Evolutionary conservation across 352 stramenopile species (phyloP), one percentile per base, ranked within the genome.

Genomic region (Peronospora belbahrii): DNA sequence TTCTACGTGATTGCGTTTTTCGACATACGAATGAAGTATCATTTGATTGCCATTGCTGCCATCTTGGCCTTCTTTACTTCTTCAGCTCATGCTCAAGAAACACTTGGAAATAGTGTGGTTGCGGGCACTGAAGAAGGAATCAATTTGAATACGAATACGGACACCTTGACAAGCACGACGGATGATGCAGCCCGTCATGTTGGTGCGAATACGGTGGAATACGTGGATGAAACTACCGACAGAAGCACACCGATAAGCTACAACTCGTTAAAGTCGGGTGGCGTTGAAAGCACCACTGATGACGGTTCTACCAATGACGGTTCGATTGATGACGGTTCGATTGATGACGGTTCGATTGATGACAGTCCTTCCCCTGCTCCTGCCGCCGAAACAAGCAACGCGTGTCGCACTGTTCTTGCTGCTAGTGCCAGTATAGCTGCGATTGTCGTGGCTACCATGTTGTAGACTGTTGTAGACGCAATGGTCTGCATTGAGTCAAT

Each of bases 101-200:
- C 59, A 9, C 63, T 73, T 37, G 63, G 63, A 37, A 59, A 73
- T 24, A 70, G 59, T 46, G 46, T 58, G 22, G 56, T 73, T 18
- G 43, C 63, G 1, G 62, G 54, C 25, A 66, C 66, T 19, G 59
- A 62, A 35, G 48, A 65, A 25, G 47, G 43, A 11, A 43, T 59
- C 34, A 24, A 18, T 6, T 60, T 56, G 50, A 18, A 23, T 14
- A 27, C 7, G 23, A 11, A 34, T 7, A 27, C 7, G 23, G 7
- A 7, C 34, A 30, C 8, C 33, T 51, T 19, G 28, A 38, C 39
- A 13, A 38, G 7, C 23, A 27, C n/a, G n/a, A n/a, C n/a, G n/a
- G n/a, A n/a, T n/a, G n/a, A n/a, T n/a, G n/a, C n/a, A n/a, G n/a
- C n/a, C n/a, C n/a, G n/a, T n/a, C n/a, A n/a, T n/a, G n/a, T n/a